phyloP scores from a whole-genome alignment of 495 filamentous ascomycete genomes.

The Chaetomium cochliodes region DNA sequence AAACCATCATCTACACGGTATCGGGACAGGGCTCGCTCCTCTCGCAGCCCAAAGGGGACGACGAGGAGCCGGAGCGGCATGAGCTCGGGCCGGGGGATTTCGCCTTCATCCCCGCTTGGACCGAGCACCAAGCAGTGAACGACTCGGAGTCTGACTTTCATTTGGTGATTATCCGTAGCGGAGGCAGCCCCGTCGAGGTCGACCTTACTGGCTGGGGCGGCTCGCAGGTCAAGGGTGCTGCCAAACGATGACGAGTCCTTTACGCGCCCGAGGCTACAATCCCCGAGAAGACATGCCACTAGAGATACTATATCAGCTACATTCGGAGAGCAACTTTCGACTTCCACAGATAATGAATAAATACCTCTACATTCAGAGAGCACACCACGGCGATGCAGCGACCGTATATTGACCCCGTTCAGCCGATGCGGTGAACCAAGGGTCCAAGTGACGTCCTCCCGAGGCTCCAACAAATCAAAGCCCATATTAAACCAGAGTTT shows the following conservation, averaged over 20 bases:
- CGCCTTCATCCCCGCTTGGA: constrained; percentile 62
- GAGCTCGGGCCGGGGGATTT: constrained; percentile 60
- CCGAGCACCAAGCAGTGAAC: constrained; percentile 67
- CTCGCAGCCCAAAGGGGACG: constrained; percentile 42
- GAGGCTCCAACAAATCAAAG: background rate
- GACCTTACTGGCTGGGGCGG: constrained; percentile 60
- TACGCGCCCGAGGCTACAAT: background rate
- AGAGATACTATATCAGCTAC: background rate
- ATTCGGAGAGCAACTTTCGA: background rate
- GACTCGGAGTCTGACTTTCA: constrained; percentile 54
- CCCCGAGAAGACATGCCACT: background rate
- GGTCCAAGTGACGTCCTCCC: background rate
- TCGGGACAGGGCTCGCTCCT: constrained; percentile 45
- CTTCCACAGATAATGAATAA: background rate
- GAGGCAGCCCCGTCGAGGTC: constrained; percentile 55
- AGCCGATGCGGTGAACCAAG: background rate
- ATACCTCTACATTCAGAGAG: background rate
- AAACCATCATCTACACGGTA: constrained; percentile 48
- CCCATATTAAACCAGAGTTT: background rate
- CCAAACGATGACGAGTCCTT: background rate
- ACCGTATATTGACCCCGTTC: background rate
- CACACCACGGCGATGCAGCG: background rate
- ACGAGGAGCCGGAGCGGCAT: constrained; percentile 47
- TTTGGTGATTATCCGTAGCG: constrained; percentile 61
- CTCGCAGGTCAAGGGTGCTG: constrained; percentile 28